These are phyloP conservation scores for Hypholoma sublateritium DNA, from an alignment of 768 basidiomycete species.

Conservation along the genomic window DNA sequence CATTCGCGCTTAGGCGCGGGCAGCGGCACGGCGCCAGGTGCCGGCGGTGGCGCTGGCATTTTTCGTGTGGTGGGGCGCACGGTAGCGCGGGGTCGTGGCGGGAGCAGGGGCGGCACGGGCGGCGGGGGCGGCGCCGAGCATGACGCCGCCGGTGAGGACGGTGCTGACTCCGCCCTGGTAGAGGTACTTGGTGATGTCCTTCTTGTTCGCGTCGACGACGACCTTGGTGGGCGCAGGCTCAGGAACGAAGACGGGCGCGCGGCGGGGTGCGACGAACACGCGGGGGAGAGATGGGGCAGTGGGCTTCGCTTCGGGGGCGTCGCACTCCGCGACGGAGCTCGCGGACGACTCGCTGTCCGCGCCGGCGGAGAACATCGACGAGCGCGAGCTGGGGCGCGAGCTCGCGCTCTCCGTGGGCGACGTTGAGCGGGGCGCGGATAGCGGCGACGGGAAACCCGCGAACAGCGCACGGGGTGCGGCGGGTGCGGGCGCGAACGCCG, in stretches of 20 bases:
- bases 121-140: constrained; percentile 31
- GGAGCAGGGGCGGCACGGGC: neutral
- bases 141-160: constrained; percentile 44
- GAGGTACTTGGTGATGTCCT: constrained; percentile 33
- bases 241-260: neutral
- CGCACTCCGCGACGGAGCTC: constrained; percentile 28
- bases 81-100: neutral
- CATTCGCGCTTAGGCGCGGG: neutral
- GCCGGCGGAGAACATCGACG: constrained; percentile 24
- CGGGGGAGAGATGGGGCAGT: constrained; percentile 6
- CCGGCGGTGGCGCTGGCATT: neutral
- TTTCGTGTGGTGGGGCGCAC: neutral
- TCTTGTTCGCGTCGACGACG: constrained; percentile 27
- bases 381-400: constrained; percentile 38
- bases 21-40: neutral
- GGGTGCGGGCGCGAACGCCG: constrained; percentile 21
- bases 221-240: constrained; percentile 5
- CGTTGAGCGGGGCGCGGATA: constrained; percentile 1
- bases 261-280: constrained; percentile 14
- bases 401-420: constrained; percentile 30
- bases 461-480: neutral
- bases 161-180: constrained; percentile 44
- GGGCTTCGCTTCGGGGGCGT: constrained; percentile 16
- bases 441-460: neutral
- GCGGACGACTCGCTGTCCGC: constrained; percentile 32